A percentile compares a stretch with the other conserved stretches of the same genome.
Evolutionary conservation across 768 basidiomycete species (phyloP).

Genomic region (Xerocomus potaroensis): DNA sequence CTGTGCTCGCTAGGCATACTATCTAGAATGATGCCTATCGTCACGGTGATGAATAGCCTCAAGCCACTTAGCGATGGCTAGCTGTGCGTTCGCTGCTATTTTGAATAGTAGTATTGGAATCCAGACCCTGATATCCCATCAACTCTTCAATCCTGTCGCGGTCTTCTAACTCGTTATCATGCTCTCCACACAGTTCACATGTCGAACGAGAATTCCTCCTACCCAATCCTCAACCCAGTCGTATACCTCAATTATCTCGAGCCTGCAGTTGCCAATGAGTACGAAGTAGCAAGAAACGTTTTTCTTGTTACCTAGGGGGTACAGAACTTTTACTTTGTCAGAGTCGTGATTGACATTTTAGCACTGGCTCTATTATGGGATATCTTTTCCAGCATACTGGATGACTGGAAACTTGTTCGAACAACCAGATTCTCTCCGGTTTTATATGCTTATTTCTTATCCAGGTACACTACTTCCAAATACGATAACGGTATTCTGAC

Average conservation of each 20-base stretch:
- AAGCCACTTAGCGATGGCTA: not conserved
- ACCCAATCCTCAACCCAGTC: constrained; percentile 16
- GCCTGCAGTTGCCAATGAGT: constrained; percentile 17
- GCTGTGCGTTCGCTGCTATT: not conserved
- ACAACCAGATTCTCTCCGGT: constrained; percentile 11
- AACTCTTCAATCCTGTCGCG: not conserved
- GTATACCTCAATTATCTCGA: constrained; percentile 27
- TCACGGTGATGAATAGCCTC: not conserved
- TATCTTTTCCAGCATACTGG: constrained; percentile 21
- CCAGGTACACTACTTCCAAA: too few species aligned
- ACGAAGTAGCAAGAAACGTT: constrained; percentile 17
- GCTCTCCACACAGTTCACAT: not conserved
- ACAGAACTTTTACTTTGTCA: not conserved
- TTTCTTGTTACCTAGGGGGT: constrained; percentile 22
- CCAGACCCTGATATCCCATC: not conserved
- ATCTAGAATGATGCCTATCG: too few species aligned
- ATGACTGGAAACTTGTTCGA: constrained; percentile 18
- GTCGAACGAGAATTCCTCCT: constrained; percentile 1
- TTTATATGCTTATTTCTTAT: constrained; percentile 21
- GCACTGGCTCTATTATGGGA: constrained; percentile 25
- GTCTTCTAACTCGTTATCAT: too few species aligned
- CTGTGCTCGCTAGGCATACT: too few species aligned
- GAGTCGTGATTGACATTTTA: constrained; percentile 1
- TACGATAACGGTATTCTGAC: constrained; percentile 8
- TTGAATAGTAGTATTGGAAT: not conserved